Base-by-base conservation (phyloP, 768 basidiomycete species). In the Rhizopogon vinicolor region DNA sequence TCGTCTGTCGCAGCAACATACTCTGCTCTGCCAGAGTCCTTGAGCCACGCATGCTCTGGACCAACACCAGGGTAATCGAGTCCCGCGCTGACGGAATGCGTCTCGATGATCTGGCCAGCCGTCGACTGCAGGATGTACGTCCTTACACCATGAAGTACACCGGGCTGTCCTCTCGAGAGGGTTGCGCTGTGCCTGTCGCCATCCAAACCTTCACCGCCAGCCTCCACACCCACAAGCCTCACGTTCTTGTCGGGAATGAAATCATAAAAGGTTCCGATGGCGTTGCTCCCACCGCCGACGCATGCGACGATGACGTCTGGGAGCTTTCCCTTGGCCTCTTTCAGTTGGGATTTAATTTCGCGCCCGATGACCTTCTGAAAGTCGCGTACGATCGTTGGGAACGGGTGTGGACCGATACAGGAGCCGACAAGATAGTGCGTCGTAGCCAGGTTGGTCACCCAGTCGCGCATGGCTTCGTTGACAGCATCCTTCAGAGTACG, bases 381-480 rank as follows among this genome's bases (percentile, higher is more conserved):
- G 72, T 99, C 97, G 45, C 97, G 88, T 42, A 99, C 97, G 56
- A 99, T 92, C 19, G 97, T 98, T 2, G 97, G 97, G 85, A 99
- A 98, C 2, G 97, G 97, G 70, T 98, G 95, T 3, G 97, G 97
- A 14, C 97, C 97, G 61, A 99, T 98, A 42, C 86, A 93, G 14
- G 95, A 98, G 31, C 97, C 97, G 58, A 99, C 92, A 60, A 98
- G 84, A 74, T 98, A 99, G 73, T 98, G 94, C 1, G 96, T 98
- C 5, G 78, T 92, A 12, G 92, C 77, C 33, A 99, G 81, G 69
- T 98, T 95, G 31, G 95, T 94, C 10, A 98, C 97, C 97, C 97
- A 98, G 72, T 98, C 95, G 42, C 97, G 86, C 82, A 98, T 83
- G 5, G 97, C 96, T 60, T 98, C 96, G 75, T 98, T 99, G 61